A percentile compares a stretch with the other conserved stretches of the same genome.
phyloP scores from a whole-genome alignment of 2,329 filamentous ascomycete genomes.

The Nemania abortiva region DNA sequence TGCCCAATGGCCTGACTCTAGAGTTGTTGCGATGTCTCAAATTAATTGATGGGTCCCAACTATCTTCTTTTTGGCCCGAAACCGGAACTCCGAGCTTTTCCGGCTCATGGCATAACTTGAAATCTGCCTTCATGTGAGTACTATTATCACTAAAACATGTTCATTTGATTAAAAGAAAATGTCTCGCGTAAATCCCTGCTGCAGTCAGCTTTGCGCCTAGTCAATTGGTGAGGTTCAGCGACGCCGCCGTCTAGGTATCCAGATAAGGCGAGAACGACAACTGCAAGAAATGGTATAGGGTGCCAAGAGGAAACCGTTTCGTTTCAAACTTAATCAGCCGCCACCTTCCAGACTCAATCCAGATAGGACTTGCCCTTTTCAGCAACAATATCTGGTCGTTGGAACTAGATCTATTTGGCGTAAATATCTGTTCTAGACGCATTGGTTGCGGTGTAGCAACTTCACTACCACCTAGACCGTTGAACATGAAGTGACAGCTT shows the following conservation, averaged over 20 bases:
- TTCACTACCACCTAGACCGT: background rate
- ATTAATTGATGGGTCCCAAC: too few relatives aligned
- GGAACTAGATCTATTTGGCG: background rate
- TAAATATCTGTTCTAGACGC: background rate
- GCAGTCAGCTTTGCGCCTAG: background rate
- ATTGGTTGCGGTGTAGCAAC: background rate
- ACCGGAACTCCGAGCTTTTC: background rate
- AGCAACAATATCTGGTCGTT: background rate
- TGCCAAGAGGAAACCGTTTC: slow-evolving; percentile 32
- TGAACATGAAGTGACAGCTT: background rate
- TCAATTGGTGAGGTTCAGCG: background rate
- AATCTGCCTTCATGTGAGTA: slow-evolving; percentile 8
- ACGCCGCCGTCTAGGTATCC: background rate
- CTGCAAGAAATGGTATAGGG: background rate
- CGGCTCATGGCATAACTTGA: background rate
- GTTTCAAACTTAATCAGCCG: slow-evolving; percentile 41
- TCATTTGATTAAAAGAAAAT: background rate
- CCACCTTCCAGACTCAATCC: slow-evolving; percentile 40
- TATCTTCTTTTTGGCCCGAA: background rate
- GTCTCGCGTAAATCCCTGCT: background rate
- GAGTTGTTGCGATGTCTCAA: background rate
- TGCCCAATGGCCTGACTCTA: background rate
- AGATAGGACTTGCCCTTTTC: slow-evolving; percentile 22
- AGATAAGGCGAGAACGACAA: background rate
- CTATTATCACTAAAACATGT: slow-evolving; percentile 6